These are phyloP conservation scores for Cyanophora paradoxa DNA, from an alignment of 78 protist species.

Conservation along the genomic window DNA sequence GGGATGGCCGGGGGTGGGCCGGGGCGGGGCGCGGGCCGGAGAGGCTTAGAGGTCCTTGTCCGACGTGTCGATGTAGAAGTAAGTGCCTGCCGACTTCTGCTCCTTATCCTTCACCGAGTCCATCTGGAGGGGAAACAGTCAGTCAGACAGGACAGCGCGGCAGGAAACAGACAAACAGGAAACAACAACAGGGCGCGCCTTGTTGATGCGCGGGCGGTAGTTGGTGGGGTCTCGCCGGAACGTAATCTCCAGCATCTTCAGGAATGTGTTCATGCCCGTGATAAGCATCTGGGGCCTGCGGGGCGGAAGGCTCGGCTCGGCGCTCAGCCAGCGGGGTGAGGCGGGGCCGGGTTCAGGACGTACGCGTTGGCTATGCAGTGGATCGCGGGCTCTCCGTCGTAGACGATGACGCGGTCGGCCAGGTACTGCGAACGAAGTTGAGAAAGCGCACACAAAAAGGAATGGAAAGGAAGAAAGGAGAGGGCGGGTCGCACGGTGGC, in stretches of 20 bases:
- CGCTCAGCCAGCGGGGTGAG: background rate
- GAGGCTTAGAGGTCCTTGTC: too few relatives aligned
- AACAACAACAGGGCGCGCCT: constrained; percentile 11
- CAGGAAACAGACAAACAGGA: background rate
- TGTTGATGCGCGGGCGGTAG: constrained; percentile 96
- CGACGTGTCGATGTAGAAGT: constrained; percentile 93
- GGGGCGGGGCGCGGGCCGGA: too few relatives aligned
- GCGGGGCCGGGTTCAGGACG: too few relatives aligned
- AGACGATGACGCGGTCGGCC: constrained; percentile 96
- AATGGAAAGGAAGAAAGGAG: too few relatives aligned
- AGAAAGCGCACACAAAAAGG: too few relatives aligned
- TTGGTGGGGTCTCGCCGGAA: constrained; percentile 97
- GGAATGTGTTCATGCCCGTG: constrained; percentile 96
- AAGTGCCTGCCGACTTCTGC: constrained; percentile 90
- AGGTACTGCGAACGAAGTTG: too few relatives aligned
- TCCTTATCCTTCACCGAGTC: constrained; percentile 90
- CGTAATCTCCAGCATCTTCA: constrained; percentile 86
- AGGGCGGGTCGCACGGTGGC: too few relatives aligned
- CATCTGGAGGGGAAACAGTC: background rate
- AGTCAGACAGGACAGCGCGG: background rate
- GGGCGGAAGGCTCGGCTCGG: too few relatives aligned
- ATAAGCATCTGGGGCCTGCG: background rate
- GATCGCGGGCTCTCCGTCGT: constrained; percentile 74
- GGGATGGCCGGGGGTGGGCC: too few relatives aligned
- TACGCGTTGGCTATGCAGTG: constrained; percentile 53